Conservation (phyloP, 441 rosid species). For the Euphorbia schlechtendalii region DNA sequence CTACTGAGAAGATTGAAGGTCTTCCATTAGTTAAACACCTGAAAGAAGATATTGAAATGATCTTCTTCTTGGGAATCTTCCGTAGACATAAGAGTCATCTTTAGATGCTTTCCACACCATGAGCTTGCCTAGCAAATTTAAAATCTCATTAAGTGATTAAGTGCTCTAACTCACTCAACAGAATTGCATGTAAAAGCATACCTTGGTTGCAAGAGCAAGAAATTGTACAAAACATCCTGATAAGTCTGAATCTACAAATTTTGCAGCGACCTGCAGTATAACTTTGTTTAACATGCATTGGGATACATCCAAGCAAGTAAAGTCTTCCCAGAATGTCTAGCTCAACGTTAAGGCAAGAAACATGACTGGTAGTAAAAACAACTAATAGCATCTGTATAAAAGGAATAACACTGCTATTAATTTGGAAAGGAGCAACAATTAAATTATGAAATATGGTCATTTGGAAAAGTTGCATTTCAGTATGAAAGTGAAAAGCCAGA, state of each 20-base stretch:
- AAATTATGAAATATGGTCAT: not conserved
- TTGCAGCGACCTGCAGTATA: conserved; percentile 51
- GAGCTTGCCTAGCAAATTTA: conserved; percentile 46
- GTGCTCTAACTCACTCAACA: not conserved
- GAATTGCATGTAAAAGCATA: conserved; percentile 15
- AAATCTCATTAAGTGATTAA: conserved; percentile 10
- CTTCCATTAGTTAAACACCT: conserved; percentile 32
- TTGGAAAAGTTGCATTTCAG: not conserved
- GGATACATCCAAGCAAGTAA: conserved; percentile 79
- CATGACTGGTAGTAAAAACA: not conserved
- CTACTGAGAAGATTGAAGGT: not conserved
- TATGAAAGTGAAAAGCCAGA: not conserved
- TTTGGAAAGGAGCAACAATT: not conserved
- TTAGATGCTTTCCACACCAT: conserved; percentile 89
- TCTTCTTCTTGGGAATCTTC: conserved; percentile 89
- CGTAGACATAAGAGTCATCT: conserved; percentile 72
- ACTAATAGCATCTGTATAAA: not conserved
- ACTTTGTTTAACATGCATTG: conserved; percentile 73
- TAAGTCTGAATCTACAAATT: conserved; percentile 41
- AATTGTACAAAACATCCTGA: conserved; percentile 36
- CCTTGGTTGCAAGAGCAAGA: conserved; percentile 63
- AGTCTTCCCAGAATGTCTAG: conserved; percentile 72
- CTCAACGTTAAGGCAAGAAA: conserved; percentile 38
- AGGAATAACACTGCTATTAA: not conserved
- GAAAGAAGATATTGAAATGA: conserved; percentile 55